phyloP scores from a whole-genome alignment of 2,329 filamentous ascomycete species.

The Lasiodiplodia theobromae region DNA sequence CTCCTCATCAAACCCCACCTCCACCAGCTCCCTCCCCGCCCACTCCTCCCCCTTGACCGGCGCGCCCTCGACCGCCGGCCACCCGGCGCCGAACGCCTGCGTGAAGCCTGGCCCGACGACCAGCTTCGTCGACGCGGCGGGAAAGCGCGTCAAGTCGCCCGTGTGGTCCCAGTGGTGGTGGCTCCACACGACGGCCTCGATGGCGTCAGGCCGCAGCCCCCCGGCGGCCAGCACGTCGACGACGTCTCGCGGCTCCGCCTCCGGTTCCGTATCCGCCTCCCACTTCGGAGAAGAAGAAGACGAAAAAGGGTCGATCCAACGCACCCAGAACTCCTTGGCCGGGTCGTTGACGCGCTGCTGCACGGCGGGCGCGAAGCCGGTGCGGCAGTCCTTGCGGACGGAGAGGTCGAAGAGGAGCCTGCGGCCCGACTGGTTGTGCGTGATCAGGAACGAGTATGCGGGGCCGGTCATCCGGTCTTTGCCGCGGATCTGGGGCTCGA shows the following conservation, averaged over 20 bases:
- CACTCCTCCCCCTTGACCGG: slow-evolving; percentile 38
- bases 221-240: slow-evolving; percentile 9
- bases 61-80: slow-evolving; percentile 45
- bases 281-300: background rate
- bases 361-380: background rate
- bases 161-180: slow-evolving; percentile 62
- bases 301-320: background rate
- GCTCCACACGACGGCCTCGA: slow-evolving; percentile 51
- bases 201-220: slow-evolving; percentile 40
- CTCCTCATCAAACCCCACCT: slow-evolving; percentile 31
- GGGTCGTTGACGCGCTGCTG: background rate
- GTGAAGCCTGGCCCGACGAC: slow-evolving; percentile 63
- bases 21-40: slow-evolving; percentile 37
- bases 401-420: background rate
- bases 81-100: slow-evolving; percentile 55
- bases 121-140: slow-evolving; percentile 51
- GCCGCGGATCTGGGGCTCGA: background rate
- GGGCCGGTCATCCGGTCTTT: background rate
- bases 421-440: background rate
- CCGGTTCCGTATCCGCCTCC: background rate
- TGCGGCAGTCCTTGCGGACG: background rate
- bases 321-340: background rate
- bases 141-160: slow-evolving; percentile 59
- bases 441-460: background rate
- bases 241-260: background rate